Conservation (phyloP, 1,139 yeast species). For the Sugiyamaella paludigena region DNA sequence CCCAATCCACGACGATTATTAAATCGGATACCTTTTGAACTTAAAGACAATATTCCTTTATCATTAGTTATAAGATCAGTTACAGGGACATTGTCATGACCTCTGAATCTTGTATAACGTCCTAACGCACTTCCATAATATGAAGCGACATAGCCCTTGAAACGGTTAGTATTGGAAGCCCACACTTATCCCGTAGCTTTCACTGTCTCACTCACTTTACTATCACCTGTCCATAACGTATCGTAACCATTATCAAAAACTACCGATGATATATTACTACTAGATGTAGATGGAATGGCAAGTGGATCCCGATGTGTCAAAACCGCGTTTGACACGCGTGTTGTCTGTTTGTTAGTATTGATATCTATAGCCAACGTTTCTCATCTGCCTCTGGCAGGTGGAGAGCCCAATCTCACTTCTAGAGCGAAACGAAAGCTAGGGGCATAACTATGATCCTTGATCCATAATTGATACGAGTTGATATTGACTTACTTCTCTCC, state of each 20-base stretch:
- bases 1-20: constrained; percentile 39
- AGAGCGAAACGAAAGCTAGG: too few species aligned
- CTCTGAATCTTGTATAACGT: constrained; percentile 44
- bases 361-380: background rate
- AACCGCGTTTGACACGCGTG: constrained; percentile 29
- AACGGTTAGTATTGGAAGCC: constrained; percentile 28
- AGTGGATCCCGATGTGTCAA: constrained; percentile 29
- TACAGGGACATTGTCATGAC: constrained; percentile 31
- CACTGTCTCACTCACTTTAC: constrained; percentile 32
- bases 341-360: constrained; percentile 6
- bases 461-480: too few species aligned
- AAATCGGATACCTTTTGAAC: constrained; percentile 34
- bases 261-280: constrained; percentile 37
- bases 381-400: background rate
- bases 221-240: constrained; percentile 84
- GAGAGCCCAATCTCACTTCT: too few species aligned
- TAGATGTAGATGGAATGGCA: constrained; percentile 24
- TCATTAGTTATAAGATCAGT: constrained; percentile 37
- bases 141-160: constrained; percentile 48
- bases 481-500: constrained; percentile 46
- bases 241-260: constrained; percentile 70
- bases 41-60: constrained; percentile 36
- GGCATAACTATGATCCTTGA: too few species aligned
- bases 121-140: constrained; percentile 43
- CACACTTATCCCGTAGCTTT: constrained; percentile 37